phyloP scores from a whole-genome alignment of 805 yeast genomes.

The Pichia exigua region DNA sequence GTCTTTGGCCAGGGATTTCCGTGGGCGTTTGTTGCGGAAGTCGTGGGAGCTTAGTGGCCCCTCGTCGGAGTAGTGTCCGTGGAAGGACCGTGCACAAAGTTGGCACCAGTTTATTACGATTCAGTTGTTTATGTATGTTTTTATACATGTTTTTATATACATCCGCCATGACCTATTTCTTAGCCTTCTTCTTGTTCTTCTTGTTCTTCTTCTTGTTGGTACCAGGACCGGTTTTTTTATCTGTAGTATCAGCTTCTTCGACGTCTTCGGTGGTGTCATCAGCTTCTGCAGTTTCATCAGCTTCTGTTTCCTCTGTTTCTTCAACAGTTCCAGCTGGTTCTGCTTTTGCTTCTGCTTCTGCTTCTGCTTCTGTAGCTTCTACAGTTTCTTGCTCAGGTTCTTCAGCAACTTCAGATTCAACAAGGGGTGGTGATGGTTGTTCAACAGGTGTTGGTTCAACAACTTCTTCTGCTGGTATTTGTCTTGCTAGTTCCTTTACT shows the following conservation, averaged over 20 bases:
- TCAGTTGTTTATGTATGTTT: neutral
- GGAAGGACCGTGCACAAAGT: no score
- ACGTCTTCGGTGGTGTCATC: neutral
- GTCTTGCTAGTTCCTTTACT: no score
- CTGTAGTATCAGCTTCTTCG: neutral
- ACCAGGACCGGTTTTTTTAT: neutral
- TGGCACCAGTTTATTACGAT: neutral
- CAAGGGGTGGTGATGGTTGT: neutral
- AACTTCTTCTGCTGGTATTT: no score
- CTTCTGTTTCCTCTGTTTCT: neutral
- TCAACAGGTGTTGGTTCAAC: no score
- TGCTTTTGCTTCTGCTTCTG: conserved; percentile 7
- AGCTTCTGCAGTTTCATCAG: neutral
- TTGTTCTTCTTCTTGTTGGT: conserved; percentile 9
- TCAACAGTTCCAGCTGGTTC: conserved; percentile 3
- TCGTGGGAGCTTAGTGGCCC: no score
- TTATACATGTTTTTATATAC: neutral
- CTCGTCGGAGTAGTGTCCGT: no score
- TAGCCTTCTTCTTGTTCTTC: conserved; percentile 14
- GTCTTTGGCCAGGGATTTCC: no score
- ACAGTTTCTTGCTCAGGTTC: neutral
- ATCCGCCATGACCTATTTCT: conserved; percentile 1
- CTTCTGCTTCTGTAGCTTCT: neutral
- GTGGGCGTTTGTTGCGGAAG: no score
- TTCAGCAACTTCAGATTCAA: neutral